Base-by-base conservation (phyloP, 768 basidiomycete genomes). In the Xerocomellus amylosporus region DNA sequence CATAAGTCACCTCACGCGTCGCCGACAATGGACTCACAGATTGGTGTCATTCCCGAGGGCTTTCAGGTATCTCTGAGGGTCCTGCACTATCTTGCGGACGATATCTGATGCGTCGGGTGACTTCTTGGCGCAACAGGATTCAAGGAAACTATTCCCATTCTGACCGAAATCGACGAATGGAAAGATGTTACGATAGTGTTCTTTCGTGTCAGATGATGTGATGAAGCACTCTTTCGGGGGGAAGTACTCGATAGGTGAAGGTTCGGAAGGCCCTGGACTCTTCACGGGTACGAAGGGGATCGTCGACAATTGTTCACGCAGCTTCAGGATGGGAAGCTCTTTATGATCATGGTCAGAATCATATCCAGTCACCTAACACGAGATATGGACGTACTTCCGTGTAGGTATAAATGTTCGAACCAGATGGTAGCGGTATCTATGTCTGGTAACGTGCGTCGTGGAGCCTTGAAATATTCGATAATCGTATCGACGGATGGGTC, bases 181-280 rank as follows among this genome's bases (percentile, higher is more conserved):
- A 41, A 61, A 61, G 28, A 47, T 40, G 15, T 13, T 5, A 10
- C 50, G 55, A 62, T 58, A 15, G 33, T 58, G 55, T 1, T 34
- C 33, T 48, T 58, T 53, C 19, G 38, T 40, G 1, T 44, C 36
- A 1, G 40, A 10, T 2, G 51, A 62, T 17, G 0, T 10, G 20
- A 62, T 48, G 47, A 62, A 62, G 24, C 60, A 61, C 7, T 61
- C 44, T 22, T 58, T 62, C 2, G 60, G 59, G n/a, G 31, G 20
- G 2, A 49, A 1, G 28, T 62, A 46, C 8, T 48, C 22, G 8
- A 51, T 19, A 17, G 26, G 6, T 8, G 42, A 14, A 19, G 38
- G 17, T 26, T 38, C 54, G 24, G 44, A 50, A 8, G 6, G 4
- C 5, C 4, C 4, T 3, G 26, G 33, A 19, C 8, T 38, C 36